Evolutionary conservation across 2,329 filamentous ascomycete species (phyloP).

Genomic region (Herpomyces periplanetae): DNA sequence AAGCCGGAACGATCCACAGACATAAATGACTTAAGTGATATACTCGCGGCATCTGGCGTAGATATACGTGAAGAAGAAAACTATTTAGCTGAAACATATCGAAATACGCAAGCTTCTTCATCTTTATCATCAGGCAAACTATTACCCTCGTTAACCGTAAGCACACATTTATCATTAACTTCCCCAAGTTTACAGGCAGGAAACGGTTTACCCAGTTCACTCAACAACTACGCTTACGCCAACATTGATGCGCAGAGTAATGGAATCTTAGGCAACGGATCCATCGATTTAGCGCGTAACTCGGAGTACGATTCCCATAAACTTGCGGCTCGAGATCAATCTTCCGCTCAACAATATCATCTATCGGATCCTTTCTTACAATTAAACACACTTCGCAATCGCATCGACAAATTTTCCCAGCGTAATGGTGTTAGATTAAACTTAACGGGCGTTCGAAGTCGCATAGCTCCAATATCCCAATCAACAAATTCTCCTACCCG

Average conservation of each 20-base stretch:
- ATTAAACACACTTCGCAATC: constrained; percentile 16
- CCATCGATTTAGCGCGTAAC: constrained; percentile 5
- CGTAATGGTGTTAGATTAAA: constrained; percentile 18
- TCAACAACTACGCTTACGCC: no score
- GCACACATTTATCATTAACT: constrained; percentile 9
- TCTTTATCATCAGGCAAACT: constrained; percentile 12
- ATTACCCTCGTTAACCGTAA: no score
- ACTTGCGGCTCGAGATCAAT: constrained; percentile 20
- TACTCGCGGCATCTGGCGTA: constrained; percentile 44
- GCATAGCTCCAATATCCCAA: no score
- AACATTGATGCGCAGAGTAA: no score
- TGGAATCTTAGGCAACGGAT: constrained; percentile 3
- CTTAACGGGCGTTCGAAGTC: no score
- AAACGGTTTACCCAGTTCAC: no score
- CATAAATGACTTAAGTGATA: constrained; percentile 40
- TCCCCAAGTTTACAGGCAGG: constrained; percentile 8
- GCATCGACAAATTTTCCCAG: constrained; percentile 16
- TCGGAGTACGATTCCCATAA: constrained; percentile 19
- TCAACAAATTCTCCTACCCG: no score
- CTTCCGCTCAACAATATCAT: constrained; percentile 21
- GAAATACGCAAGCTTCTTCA: constrained; percentile 11
- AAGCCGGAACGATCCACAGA: constrained; percentile 17
- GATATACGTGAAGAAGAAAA: constrained; percentile 59
- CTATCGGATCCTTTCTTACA: constrained; percentile 31
- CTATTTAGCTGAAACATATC: constrained; percentile 26